Base-by-base conservation (phyloP, 371 early-diverging fungal species). In the Zancudomyces culisetae region DNA sequence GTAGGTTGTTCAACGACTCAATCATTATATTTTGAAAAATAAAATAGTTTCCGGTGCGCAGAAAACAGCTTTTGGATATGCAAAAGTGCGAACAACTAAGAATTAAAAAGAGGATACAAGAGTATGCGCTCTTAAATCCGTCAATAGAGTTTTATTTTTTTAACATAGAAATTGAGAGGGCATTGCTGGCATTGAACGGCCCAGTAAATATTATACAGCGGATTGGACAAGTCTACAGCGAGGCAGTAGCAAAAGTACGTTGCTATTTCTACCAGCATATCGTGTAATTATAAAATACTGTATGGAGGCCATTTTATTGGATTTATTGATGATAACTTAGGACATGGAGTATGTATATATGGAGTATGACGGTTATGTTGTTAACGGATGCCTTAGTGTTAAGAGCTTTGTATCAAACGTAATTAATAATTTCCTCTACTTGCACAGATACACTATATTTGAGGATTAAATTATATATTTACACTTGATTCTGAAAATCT, bases 331-430 rank as follows among this genome's bases (percentile, higher is more conserved):
- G n/a, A 24, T 4, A 48, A 15, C 18, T 48, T 48, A 48, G 50
- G 3, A 6, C 22, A 49, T 49, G 50, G 50, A 49, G 12, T 49
- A 29, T 30, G 19, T 49, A 13, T 49, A 29, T 20, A 27, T 28
- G 20, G 50, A 49, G 39, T 21, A 29, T 23, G 19, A 21, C n/a
- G 50, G 28, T 2, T 49, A 30, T 20, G 22, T 22, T 13, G 23
- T 49, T 30, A 49, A 49, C 26, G 50, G 50, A 8, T 49, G 26
- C 3, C 22, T 49, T 15, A 35, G 50, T n/a, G n/a, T n/a, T n/a
- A n/a, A n/a, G n/a, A n/a, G n/a, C n/a, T n/a, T n/a, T n/a, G n/a
- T n/a, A n/a, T n/a, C n/a, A n/a, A n/a, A n/a, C n/a, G n/a, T n/a
- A n/a, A n/a, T n/a, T n/a, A n/a, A n/a, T n/a, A n/a, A n/a, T n/a